Base-by-base conservation (phyloP, 2,329 filamentous ascomycete species). In the Penicillium sclerotiorum region DNA sequence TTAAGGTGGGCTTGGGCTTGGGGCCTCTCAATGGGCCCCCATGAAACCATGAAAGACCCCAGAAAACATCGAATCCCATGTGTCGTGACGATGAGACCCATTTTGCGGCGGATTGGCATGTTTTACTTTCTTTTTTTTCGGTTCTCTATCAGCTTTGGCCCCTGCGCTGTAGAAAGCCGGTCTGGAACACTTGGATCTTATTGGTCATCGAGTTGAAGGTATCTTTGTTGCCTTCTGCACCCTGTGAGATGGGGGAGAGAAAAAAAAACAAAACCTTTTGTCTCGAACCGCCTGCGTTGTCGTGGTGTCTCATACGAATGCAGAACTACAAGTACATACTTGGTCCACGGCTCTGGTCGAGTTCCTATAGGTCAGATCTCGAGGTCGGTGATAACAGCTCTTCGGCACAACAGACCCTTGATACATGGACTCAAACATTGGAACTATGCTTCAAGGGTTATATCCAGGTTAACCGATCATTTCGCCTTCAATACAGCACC, bases 171-270 rank as follows among this genome's bases (percentile, higher is more conserved):
- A 15, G 15, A 22, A 33, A 44, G 41, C 33, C 20, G 33, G 33
- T 36, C 42, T 37, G 32, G 33, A 36, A 25, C 21, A 8, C 33
- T n/a, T n/a, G n/a, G n/a, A n/a, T n/a, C n/a, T n/a, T n/a, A n/a
- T n/a, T n/a, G n/a, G n/a, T n/a, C n/a, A n/a, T n/a, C n/a, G 20
- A 11, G n/a, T 5, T 36, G 13, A 35, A 35, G 9, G 28, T 25
- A 44, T 35, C 12, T 35, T 15, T 21, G 41, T 35, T 37, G 42
- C 30, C 42, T 45, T 23, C 32, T 45, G 42, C 42, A 28, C 13
- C 28, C 41, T 35, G 30, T 37, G 42, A 28, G 42, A 45, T 36
- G 9, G 7, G n/a, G n/a, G 18, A 25, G n/a, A n/a, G n/a, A n/a
- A n/a, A n/a, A n/a, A n/a, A n/a, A n/a, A n/a, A n/a, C n/a, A 45